A percentile compares a stretch with the other conserved stretches of the same genome.
Conservation (phyloP, 1,139 yeast species). For the Candida tropicalis region DNA sequence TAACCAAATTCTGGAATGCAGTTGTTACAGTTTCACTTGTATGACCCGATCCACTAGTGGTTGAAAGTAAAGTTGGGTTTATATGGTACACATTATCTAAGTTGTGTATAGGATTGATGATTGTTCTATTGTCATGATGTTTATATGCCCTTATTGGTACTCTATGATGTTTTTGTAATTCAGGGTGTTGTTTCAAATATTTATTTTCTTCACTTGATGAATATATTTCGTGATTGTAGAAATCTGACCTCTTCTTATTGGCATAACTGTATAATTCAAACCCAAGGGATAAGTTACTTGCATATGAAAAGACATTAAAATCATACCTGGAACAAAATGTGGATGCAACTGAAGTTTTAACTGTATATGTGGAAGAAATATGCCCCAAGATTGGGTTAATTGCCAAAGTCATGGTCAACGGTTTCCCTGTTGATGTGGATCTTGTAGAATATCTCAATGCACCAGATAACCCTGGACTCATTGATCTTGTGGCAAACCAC, state of each 20-base stretch:
- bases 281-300: constrained; percentile 84
- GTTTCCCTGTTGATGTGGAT: constrained; percentile 85
- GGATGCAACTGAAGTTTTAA: constrained; percentile 74
- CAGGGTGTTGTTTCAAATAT: constrained; percentile 10
- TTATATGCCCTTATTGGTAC: constrained; percentile 9
- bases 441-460: constrained; percentile 85
- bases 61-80: constrained; percentile 27
- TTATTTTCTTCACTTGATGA: constrained; percentile 14
- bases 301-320: constrained; percentile 88
- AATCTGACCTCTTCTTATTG: constrained; percentile 10
- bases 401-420: constrained; percentile 84
- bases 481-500: constrained; percentile 84
- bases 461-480: constrained; percentile 84
- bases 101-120: constrained; percentile 28
- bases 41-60: constrained; percentile 7
- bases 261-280: constrained; percentile 72
- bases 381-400: constrained; percentile 92
- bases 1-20: constrained; percentile 55
- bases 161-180: constrained; percentile 4
- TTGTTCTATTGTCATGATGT: constrained; percentile 10
- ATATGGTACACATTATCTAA: constrained; percentile 29
- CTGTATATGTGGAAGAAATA: constrained; percentile 84
- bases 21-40: constrained; percentile 44
- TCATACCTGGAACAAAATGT: constrained; percentile 86
- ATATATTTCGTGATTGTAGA: constrained; percentile 11